phyloP scores from a whole-genome alignment of 805 yeast species.

The Sporopachydermia lactativora region DNA sequence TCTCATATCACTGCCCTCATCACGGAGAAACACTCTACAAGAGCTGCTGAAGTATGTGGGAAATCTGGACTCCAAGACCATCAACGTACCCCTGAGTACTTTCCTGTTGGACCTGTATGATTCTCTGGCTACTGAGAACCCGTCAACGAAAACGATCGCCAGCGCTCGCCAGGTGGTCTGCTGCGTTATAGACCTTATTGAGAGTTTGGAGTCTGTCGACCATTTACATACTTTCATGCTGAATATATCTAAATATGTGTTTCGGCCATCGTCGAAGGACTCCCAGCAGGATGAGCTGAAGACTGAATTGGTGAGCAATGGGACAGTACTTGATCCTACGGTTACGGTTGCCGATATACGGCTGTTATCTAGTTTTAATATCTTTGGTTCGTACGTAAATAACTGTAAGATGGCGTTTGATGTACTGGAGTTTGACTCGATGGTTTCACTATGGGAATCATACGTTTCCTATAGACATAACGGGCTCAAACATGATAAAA shows the following conservation, averaged over 20 bases:
- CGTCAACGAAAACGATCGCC: slow-evolving; percentile 7
- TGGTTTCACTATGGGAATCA: slow-evolving; percentile 24
- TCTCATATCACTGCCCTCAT: slow-evolving; percentile 9
- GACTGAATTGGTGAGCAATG: not conserved
- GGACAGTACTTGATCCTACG: slow-evolving; percentile 1
- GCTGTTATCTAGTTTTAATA: not conserved
- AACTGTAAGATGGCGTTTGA: slow-evolving; percentile 17
- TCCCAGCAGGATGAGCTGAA: slow-evolving; percentile 2
- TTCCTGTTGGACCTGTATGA: slow-evolving; percentile 7
- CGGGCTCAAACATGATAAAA: not conserved
- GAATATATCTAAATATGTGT: slow-evolving; percentile 2
- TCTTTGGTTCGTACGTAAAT: slow-evolving; percentile 3
- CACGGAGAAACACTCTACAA: slow-evolving; percentile 4
- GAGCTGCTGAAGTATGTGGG: slow-evolving; percentile 14
- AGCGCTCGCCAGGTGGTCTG: slow-evolving; percentile 3
- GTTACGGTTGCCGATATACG: slow-evolving; percentile 4
- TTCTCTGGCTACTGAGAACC: slow-evolving; percentile 8
- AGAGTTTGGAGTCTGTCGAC: not conserved
- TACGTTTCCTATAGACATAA: slow-evolving; percentile 18
- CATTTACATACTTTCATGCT: not conserved
- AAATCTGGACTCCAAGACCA: slow-evolving; percentile 8
- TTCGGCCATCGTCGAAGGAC: slow-evolving; percentile 2
- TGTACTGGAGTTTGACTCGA: slow-evolving; percentile 30
- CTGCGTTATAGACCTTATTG: not conserved
- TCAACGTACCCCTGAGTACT: slow-evolving; percentile 3